phyloP scores from a whole-genome alignment of 306 rosid genomes.

The Phaseolus lunatus region DNA sequence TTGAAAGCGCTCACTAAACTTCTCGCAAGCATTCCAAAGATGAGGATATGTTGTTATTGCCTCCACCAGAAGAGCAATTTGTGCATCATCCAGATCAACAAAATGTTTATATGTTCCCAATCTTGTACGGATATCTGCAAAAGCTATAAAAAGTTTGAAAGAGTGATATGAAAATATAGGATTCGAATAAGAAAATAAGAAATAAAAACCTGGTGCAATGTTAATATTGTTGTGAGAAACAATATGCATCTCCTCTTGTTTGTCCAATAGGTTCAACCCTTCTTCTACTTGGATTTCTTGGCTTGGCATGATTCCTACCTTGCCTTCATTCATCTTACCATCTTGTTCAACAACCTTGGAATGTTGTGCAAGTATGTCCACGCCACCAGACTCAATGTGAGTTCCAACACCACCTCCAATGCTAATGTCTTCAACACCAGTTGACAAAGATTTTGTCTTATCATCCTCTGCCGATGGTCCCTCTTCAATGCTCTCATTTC shows the following conservation, averaged over 20 bases:
- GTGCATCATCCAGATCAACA: constrained; percentile 34
- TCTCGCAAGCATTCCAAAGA: constrained; percentile 16
- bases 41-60: constrained; percentile 34
- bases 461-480: too few species aligned
- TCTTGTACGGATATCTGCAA: background rate
- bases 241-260: background rate
- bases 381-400: background rate
- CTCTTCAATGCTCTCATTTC: background rate
- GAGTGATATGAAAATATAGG: background rate
- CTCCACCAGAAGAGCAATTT: constrained; percentile 17
- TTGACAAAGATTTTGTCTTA: background rate
- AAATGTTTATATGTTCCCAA: constrained; percentile 18
- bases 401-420: background rate
- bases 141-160: constrained; percentile 8
- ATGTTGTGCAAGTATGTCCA: background rate
- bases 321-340: background rate
- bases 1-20: constrained; percentile 27
- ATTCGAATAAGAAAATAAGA: background rate
- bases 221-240: background rate
- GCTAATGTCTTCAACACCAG: background rate
- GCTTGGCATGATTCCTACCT: background rate
- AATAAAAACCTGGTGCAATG: background rate
- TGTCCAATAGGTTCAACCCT: background rate
- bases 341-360: background rate
- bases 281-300: background rate